phyloP scores from a whole-genome alignment of 306 rosid species.

The Cotoneaster glaucophyllus region DNA sequence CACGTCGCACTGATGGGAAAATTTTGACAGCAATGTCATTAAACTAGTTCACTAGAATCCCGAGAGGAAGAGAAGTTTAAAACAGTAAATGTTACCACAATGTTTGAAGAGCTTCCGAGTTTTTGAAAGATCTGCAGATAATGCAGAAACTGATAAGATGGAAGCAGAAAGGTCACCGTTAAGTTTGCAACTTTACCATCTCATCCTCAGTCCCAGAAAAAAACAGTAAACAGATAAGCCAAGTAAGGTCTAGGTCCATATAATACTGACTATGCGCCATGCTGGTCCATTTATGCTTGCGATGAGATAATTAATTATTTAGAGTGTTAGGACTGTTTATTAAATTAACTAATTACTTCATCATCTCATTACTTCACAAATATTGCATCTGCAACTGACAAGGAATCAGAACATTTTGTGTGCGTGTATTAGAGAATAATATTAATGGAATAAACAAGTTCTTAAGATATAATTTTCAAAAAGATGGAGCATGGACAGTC shows the following conservation, averaged over 20 bases:
- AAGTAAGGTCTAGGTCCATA: not conserved
- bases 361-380: not conserved
- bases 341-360: not conserved
- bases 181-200: not conserved
- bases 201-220: not conserved
- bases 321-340: not conserved
- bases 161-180: not conserved
- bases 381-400: not conserved
- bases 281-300: not conserved
- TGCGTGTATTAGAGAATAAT: not conserved
- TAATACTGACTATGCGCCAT: not conserved
- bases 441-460: not conserved
- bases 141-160: not conserved
- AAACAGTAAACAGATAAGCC: not conserved
- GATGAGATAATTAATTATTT: not conserved
- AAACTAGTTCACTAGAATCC: not conserved
- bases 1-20: too few species aligned
- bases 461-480: not conserved
- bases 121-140: not conserved
- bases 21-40: too few species aligned
- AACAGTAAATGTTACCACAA: not conserved
- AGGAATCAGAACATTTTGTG: not conserved
- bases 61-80: not conserved
- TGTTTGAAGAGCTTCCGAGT: not conserved
- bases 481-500: not conserved